Percentiles rank a stretch among this genome's conserved stretches.
phyloP scores from a whole-genome alignment of 768 basidiomycete genomes.

The Suillus fuscotomentosus region DNA sequence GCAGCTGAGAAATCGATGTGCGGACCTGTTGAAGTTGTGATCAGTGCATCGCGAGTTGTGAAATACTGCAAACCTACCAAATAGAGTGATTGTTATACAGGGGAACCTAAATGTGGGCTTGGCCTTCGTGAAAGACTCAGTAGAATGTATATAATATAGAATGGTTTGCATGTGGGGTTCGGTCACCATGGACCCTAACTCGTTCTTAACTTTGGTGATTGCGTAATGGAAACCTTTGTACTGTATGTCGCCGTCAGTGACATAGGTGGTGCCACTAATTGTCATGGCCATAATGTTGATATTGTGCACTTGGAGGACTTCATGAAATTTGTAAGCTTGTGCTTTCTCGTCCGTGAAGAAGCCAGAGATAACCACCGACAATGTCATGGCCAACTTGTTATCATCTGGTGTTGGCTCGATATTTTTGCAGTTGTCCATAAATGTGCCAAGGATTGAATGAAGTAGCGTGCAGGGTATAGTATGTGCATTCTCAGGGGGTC shows the following conservation, averaged over 20 bases:
- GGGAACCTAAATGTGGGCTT: neutral
- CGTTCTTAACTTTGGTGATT: neutral
- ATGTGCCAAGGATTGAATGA: neutral
- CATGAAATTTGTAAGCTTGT: neutral
- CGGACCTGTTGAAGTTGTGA: conserved; percentile 11
- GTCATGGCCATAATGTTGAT: neutral
- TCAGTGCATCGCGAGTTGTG: neutral
- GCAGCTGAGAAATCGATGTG: conserved; percentile 27
- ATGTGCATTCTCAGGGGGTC: neutral
- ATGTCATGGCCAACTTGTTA: neutral
- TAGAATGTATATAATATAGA: neutral
- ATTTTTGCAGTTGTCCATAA: neutral
- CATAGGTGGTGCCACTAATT: neutral
- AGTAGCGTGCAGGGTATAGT: neutral
- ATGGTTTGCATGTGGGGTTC: neutral
- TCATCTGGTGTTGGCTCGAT: neutral
- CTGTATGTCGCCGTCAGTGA: too few relatives aligned
- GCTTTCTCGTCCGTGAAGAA: neutral
- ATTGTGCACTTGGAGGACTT: neutral
- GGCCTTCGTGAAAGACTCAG: neutral
- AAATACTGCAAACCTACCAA: neutral
- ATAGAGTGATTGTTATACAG: neutral
- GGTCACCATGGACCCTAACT: neutral
- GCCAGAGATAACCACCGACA: neutral
- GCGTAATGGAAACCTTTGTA: too few relatives aligned